Percentiles rank a stretch among this genome's conserved stretches.
phyloP scores from a whole-genome alignment of 495 filamentous ascomycete species.

The Lepidopterella palustris region DNA sequence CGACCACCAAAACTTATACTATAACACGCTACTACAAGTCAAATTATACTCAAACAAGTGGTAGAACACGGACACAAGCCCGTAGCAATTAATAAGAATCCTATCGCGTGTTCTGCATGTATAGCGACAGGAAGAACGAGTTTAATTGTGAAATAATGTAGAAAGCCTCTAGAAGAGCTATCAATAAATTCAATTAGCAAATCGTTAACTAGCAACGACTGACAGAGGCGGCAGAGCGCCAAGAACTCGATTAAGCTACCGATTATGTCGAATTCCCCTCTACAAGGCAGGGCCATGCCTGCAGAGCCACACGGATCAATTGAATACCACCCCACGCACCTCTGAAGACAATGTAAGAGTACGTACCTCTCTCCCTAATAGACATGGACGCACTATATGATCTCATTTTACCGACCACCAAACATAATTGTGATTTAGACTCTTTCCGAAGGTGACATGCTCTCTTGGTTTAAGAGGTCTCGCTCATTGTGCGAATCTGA shows the following conservation, averaged over 20 bases:
- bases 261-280: background rate
- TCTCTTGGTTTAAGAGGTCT: slow-evolving; percentile 28
- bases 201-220: background rate
- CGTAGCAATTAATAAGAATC: background rate
- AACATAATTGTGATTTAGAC: background rate
- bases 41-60: background rate
- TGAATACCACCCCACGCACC: no score
- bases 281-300: background rate
- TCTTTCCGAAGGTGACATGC: background rate
- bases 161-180: background rate
- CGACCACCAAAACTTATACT: background rate
- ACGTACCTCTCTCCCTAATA: background rate
- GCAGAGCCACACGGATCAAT: background rate
- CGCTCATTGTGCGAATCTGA: slow-evolving; percentile 22
- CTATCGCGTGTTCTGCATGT: background rate
- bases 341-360: no score
- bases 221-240: background rate
- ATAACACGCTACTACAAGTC: background rate
- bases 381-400: background rate
- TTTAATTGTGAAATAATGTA: background rate
- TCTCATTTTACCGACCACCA: background rate
- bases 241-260: background rate
- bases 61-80: background rate
- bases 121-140: background rate
- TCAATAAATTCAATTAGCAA: background rate